Evolutionary conservation across 1,139 yeast genomes (phyloP), one percentile per base, ranked within the genome.

Genomic region (Geotrichum restrictum): DNA sequence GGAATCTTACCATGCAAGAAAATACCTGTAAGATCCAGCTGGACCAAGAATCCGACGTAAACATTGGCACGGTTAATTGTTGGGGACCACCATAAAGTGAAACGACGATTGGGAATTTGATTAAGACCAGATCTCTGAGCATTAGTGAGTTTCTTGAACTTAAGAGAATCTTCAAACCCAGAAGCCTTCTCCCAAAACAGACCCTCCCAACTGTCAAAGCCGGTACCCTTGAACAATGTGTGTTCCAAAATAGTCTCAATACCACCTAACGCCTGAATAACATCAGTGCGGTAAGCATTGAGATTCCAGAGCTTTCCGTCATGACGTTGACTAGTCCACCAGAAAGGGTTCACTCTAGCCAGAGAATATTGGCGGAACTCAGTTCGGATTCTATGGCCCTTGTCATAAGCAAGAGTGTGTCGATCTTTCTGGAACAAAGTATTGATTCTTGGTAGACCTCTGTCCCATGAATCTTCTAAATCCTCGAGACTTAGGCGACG

Each of bases 31-130:
- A 94, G 75, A 71, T 94, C 99, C 43, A 94, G 76, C 68, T 94
- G 99, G 32, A 94, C 98, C 66, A 89, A 77, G 73, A 93, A 94
- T 34, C 99, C 99, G 55, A 94, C 98, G 65, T 94, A 94, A 22
- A 94, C 98, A 64, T 94, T 93, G 3, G 98, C 98, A 61, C 99
- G 80, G 63, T 94, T 94, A 60, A 94, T 94, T 0, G 99, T 94
- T 6, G 99, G 99, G 1, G 98, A 89, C 99, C 99, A 94, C 99
- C 99, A 94, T 43, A 94, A 73, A 0, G 98, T 94, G 66, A 94
- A 94, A 45, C 99, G 79, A 69, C 99, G 84, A 67, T 94, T 94
- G 3, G 99, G 99, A 63, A 94, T 93, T 71, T 94, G 99, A 67
- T 95, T 88, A 60, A 94, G 78, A 67, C 99, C 99, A 2, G 97